Evolutionary conservation across 192 early-diverging fungal species (phyloP).

Genomic region (Linnemannia exigua): DNA sequence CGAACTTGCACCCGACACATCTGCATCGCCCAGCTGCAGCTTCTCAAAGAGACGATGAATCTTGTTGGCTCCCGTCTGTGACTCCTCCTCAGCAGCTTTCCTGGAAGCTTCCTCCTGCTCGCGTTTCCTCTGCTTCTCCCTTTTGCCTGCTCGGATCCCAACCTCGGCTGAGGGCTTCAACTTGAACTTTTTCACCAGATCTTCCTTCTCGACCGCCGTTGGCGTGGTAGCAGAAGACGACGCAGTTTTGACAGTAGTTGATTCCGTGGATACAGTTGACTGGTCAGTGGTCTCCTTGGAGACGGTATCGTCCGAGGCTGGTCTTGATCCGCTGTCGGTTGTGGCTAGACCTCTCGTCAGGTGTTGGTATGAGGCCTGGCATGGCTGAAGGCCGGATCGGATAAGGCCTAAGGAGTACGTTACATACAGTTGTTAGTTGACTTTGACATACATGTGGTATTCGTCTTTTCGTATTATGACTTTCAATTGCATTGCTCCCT

Average conservation of each 20-base stretch:
- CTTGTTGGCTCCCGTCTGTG: constrained; percentile 7
- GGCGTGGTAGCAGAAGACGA: not conserved
- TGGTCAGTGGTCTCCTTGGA: not conserved
- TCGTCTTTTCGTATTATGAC: no score
- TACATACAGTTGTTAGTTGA: not conserved
- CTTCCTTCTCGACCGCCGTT: constrained; percentile 10
- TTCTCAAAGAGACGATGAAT: constrained; percentile 40
- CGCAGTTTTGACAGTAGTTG: not conserved
- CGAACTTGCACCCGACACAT: not conserved
- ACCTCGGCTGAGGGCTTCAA: constrained; percentile 48
- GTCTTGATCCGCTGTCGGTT: not conserved
- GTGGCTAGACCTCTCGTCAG: not conserved
- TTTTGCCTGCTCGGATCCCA: constrained; percentile 34
- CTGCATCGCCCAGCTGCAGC: constrained; percentile 10
- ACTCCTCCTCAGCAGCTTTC: constrained; percentile 10
- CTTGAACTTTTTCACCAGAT: constrained; percentile 45
- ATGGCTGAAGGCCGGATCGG: not conserved
- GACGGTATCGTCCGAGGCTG: not conserved
- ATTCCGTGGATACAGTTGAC: not conserved
- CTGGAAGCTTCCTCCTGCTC: constrained; percentile 14
- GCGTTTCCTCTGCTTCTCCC: constrained; percentile 19
- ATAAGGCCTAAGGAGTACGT: not conserved
- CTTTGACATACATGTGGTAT: no score
- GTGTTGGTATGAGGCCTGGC: not conserved
- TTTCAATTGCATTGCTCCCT: no score